Conservation (phyloP, 352 stramenopile species). For the Globisporangium rhizosaccharum region DNA sequence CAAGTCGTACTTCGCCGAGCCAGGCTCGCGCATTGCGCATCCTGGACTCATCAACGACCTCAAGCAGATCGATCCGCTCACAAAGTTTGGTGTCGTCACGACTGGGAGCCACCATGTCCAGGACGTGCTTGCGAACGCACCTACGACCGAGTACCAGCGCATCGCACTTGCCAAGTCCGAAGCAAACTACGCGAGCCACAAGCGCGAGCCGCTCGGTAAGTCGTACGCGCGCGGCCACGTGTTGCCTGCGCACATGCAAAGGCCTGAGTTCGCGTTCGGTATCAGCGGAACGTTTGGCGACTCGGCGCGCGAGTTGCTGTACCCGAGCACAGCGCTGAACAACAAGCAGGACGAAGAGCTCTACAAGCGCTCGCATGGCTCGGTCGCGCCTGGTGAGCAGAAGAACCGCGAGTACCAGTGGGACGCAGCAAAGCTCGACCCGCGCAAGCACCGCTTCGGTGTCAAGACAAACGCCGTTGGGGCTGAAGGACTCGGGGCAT, state of each 20-base stretch:
- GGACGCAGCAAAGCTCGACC: constrained; percentile 59
- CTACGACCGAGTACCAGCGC: constrained; percentile 54
- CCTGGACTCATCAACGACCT: constrained; percentile 76
- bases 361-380: constrained; percentile 79
- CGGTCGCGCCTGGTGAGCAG: constrained; percentile 78
- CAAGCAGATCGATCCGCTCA: constrained; percentile 49
- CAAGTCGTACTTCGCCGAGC: constrained; percentile 83
- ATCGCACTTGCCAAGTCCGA: constrained; percentile 69
- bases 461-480: constrained; percentile 33
- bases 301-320: constrained; percentile 82
- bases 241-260: constrained; percentile 48
- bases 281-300: constrained; percentile 66
- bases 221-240: constrained; percentile 62
- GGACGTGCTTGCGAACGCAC: constrained; percentile 44
- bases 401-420: constrained; percentile 83
- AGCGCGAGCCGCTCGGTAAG: constrained; percentile 74
- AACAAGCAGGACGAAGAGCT: constrained; percentile 50
- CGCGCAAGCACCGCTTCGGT: constrained; percentile 68
- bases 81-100: constrained; percentile 64
- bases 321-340: constrained; percentile 56
- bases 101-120: constrained; percentile 62
- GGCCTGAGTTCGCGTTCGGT: constrained; percentile 57
- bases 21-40: constrained; percentile 67
- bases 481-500: constrained; percentile 44
- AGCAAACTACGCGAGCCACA: constrained; percentile 71